Conservation (phyloP, 177 flowering plant species). For the Vitis hybrid region DNA sequence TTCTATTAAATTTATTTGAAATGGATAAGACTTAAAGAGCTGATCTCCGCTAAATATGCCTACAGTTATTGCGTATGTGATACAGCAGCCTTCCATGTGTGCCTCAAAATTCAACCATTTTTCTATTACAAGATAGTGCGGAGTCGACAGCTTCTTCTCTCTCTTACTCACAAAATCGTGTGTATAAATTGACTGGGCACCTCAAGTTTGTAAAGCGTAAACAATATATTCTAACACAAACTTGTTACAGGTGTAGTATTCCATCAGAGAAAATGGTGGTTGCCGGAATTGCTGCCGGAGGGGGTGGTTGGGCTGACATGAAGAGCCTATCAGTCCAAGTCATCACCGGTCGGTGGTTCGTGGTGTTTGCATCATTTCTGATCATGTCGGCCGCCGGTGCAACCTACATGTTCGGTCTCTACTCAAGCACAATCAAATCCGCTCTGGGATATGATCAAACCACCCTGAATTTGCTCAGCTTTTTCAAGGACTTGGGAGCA, state of each 20-base stretch:
- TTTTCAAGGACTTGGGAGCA: constrained; percentile 57
- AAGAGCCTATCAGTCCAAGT: constrained; percentile 29
- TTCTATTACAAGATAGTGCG: too few species aligned
- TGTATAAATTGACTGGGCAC: background rate
- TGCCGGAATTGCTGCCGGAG: background rate
- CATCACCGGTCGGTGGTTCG: constrained; percentile 56
- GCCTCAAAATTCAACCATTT: too few species aligned
- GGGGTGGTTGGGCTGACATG: constrained; percentile 9
- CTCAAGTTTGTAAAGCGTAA: too few species aligned
- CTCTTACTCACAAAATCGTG: background rate
- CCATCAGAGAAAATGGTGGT: constrained; percentile 13
- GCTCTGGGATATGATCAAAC: constrained; percentile 34
- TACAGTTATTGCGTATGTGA: too few species aligned
- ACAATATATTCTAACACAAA: background rate
- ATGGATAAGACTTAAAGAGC: too few species aligned
- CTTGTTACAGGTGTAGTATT: background rate
- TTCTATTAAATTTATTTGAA: too few species aligned
- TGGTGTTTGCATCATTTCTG: constrained; percentile 52
- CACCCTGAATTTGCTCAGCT: constrained; percentile 53
- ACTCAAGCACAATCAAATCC: constrained; percentile 36
- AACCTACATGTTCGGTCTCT: constrained; percentile 53
- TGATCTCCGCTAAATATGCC: too few species aligned
- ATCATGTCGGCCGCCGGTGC: constrained; percentile 59
- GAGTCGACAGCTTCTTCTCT: background rate
- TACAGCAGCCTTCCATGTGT: too few species aligned